Percentiles rank a stretch among this genome's conserved stretches.
Conservation (phyloP, 2,329 filamentous ascomycete genomes). For the Amauroascus verrucosus region DNA sequence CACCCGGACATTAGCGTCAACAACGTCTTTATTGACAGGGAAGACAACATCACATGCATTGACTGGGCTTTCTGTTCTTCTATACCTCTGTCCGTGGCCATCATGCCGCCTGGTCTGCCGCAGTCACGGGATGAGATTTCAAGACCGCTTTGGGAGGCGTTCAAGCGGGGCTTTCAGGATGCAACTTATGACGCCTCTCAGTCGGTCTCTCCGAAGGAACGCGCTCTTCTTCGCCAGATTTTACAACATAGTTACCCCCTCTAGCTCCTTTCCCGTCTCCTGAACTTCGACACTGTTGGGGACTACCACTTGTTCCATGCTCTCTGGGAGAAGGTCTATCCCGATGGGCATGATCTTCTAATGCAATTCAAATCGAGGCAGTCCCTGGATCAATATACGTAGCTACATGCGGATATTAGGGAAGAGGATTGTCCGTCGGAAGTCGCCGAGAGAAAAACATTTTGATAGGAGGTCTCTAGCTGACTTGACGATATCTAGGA, state of each 20-base stretch:
- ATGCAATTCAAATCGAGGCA: conserved; percentile 3
- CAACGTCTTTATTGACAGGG: conserved; percentile 30
- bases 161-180: conserved; percentile 14
- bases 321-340: conserved; percentile 13
- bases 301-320: conserved; percentile 18
- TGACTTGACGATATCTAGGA: conserved; percentile 3
- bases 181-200: neutral
- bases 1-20: conserved; percentile 32
- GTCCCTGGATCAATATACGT: neutral
- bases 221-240: neutral
- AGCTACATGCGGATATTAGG: conserved; percentile 7
- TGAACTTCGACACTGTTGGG: conserved; percentile 17
- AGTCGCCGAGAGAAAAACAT: conserved; percentile 3
- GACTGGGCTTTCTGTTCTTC: conserved; percentile 23
- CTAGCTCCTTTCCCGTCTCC: conserved; percentile 18
- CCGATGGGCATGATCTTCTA: neutral
- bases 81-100: conserved; percentile 18
- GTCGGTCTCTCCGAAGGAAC: neutral
- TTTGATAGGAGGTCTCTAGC: conserved; percentile 1
- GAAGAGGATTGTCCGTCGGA: conserved; percentile 3
- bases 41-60: conserved; percentile 28
- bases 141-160: conserved; percentile 10
- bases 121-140: conserved; percentile 17
- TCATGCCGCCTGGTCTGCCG: conserved; percentile 19
- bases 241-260: conserved; percentile 11